Evolutionary conservation across 164 flowering plant species (phyloP).

Genomic region (Vitis vinifera): DNA sequence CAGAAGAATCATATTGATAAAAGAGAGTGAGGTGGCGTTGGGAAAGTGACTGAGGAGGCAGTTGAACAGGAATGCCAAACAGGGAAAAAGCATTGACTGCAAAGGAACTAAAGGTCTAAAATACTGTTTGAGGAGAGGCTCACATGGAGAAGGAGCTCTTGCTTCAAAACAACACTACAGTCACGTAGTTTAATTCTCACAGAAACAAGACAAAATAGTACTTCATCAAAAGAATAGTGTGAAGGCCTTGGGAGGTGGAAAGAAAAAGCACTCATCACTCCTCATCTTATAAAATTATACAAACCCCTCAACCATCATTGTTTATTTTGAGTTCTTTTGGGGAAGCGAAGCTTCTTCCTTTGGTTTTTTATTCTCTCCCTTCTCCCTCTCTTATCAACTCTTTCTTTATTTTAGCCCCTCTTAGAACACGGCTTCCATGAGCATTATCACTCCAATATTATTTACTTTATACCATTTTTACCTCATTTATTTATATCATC

Average conservation of each 20-base stretch:
- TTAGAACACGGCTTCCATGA: too few relatives aligned
- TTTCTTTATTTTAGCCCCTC: too few relatives aligned
- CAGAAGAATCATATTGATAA: conserved; percentile 1
- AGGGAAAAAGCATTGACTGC: conserved; percentile 23
- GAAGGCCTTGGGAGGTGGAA: conserved; percentile 6
- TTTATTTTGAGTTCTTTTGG: conserved; percentile 5
- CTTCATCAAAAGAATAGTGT: conserved; percentile 16
- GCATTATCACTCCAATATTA: too few relatives aligned
- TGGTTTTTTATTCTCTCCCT: neutral
- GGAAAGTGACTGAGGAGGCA: conserved; percentile 10
- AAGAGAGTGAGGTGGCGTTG: neutral
- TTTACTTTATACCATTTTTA: too few relatives aligned
- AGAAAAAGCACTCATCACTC: neutral
- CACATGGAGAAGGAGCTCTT: conserved; percentile 14
- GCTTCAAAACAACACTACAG: conserved; percentile 5
- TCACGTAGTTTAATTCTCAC: neutral
- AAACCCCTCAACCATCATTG: neutral
- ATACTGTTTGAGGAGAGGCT: neutral
- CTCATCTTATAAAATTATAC: neutral
- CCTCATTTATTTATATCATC: too few relatives aligned
- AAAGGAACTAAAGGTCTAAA: conserved; percentile 3
- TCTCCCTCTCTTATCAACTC: too few relatives aligned
- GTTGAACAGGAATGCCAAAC: conserved; percentile 9
- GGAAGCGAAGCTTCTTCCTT: conserved; percentile 11
- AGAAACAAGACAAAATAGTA: conserved; percentile 16